Percentiles rank a stretch among this genome's conserved stretches.
These are phyloP conservation scores for Durio zibethinus DNA, from an alignment of 345 rosid species.

Conservation along the genomic window DNA sequence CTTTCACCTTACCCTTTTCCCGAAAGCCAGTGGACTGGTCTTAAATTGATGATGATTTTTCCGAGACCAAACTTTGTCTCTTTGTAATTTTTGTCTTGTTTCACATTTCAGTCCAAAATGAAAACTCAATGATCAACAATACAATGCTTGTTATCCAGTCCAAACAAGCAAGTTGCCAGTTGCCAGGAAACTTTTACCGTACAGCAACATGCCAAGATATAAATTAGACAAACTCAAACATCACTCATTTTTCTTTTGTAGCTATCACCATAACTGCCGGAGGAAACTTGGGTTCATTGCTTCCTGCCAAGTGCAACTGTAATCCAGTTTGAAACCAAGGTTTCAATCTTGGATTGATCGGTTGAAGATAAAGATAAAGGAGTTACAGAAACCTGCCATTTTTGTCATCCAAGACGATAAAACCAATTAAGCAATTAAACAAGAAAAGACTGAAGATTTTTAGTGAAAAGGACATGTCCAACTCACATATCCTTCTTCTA, in stretches of 20 bases:
- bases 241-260: background rate
- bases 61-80: background rate
- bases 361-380: constrained; percentile 19
- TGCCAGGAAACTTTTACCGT: background rate
- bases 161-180: background rate
- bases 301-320: constrained; percentile 12
- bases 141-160: background rate
- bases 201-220: background rate
- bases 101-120: background rate
- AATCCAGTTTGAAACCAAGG: constrained; percentile 26
- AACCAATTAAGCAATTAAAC: background rate
- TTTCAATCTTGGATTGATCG: constrained; percentile 13
- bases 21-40: too few relatives aligned
- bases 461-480: background rate
- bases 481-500: constrained; percentile 49
- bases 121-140: background rate
- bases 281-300: background rate
- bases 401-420: background rate
- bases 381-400: constrained; percentile 24
- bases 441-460: background rate
- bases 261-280: background rate
- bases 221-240: background rate
- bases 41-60: background rate
- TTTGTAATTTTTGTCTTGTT: background rate
- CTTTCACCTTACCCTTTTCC: background rate